A percentile compares a stretch with the other conserved stretches of the same genome.
These are phyloP conservation scores for Debaryomyces tyrocola DNA, from an alignment of 805 yeast species.

Conservation along the genomic window DNA sequence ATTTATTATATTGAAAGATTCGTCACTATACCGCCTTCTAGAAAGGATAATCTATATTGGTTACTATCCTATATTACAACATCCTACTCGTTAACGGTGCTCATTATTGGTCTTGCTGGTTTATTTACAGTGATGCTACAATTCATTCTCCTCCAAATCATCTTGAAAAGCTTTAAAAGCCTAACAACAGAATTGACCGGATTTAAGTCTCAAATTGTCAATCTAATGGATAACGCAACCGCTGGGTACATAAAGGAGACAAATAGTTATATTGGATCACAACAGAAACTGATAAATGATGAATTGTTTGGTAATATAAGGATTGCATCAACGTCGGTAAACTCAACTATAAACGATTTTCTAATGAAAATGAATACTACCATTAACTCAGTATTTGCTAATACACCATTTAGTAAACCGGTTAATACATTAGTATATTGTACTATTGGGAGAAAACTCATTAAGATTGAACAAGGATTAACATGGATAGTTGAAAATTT, in stretches of 20 bases:
- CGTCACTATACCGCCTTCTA: slow-evolving; percentile 1
- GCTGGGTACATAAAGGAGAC: slow-evolving; percentile 29
- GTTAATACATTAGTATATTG: slow-evolving; percentile 73
- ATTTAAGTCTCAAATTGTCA: neutral
- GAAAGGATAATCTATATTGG: slow-evolving; percentile 34
- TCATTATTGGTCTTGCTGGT: slow-evolving; percentile 60
- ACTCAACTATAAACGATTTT: slow-evolving; percentile 59
- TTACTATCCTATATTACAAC: slow-evolving; percentile 52
- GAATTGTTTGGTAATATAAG: slow-evolving; percentile 67
- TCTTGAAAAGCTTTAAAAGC: slow-evolving; percentile 15
- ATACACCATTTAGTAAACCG: slow-evolving; percentile 65
- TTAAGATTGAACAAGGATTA: slow-evolving; percentile 65
- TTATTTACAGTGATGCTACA: slow-evolving; percentile 56
- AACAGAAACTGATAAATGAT: slow-evolving; percentile 57
- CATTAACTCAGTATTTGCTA: slow-evolving; percentile 59
- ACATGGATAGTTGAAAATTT: slow-evolving; percentile 75
- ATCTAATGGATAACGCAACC: slow-evolving; percentile 1
- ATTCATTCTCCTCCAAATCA: slow-evolving; percentile 39
- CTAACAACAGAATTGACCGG: slow-evolving; percentile 1
- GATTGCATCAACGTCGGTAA: slow-evolving; percentile 56
- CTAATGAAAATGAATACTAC: slow-evolving; percentile 58
- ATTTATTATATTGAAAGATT: slow-evolving; percentile 12
- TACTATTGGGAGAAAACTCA: slow-evolving; percentile 71
- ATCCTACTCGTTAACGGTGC: slow-evolving; percentile 46
- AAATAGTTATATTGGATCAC: slow-evolving; percentile 49